Base-by-base conservation (phyloP, 2,329 filamentous ascomycete genomes). In the Penicillium freii region DNA sequence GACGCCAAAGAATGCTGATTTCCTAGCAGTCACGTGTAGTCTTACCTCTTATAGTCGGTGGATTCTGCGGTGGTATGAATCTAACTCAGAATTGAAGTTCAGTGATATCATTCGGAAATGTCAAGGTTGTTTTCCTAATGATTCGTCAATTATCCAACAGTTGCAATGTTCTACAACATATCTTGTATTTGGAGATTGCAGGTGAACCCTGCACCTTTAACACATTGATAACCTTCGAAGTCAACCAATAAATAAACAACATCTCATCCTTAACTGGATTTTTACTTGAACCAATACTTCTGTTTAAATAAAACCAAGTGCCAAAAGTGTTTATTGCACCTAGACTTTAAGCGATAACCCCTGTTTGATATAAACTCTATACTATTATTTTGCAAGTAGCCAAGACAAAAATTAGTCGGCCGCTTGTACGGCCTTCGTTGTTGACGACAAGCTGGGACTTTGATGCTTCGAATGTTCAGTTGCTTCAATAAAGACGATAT, bases 11-110 rank as follows among this genome's bases (percentile, higher is more conserved):
- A 27, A 11, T 25, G 39, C 36, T 31, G 23, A 17, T 8, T 25
- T 10, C 8, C 21, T 31, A 7, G 9, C 10, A 31, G 42, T 56
- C 54, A 56, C 54, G 49, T 56, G 54, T 46, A 8, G 7, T 42
- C 5, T 6, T 43, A 25, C 21, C 17, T 25, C 21, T 34, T 25
- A 15, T 3, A 38, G 17, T 19, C 9, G 33, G 15, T 52, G 29
- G 17, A 19, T 48, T 19, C n/a, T 38, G n/a, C 17, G n/a, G 27
- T 43, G 17, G 31, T 52, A 52, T 15, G 27, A 25, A 27, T 4
- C 9, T 21, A 15, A 17, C 10, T 17, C 4, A 13, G 21, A 47
- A 11, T 31, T 45, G 43, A 31, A 15, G 5, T n/a, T 45, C 29
- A 46, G 13, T 33, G 19, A 23, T 51, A 34, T 45, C 49, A 23